Evolutionary conservation across 1,139 yeast genomes (phyloP), one percentile per base, ranked within the genome.

Genomic region (Komagataea norvegica): DNA sequence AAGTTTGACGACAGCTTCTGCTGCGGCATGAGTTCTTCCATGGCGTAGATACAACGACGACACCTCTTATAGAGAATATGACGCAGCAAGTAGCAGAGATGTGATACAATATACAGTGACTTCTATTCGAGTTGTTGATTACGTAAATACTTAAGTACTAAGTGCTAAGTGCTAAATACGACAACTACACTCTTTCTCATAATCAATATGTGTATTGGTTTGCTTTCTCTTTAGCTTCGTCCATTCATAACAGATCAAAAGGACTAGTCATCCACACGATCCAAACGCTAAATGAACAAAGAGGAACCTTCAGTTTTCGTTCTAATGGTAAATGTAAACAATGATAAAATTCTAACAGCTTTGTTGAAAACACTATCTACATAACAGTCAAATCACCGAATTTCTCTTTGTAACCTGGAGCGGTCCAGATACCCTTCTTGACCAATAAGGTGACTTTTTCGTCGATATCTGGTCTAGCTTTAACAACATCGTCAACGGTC

Each of bases 321-420:
- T 33, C 31, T 33, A 33, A 33, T 17, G 16, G 17, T 25, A 16
- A 26, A 33, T 32, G 22, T 25, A 32, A 32, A 14, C 10, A 11
- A 31, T 21, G 14, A 25, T n/a, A 15, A 18, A 28, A 13, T 19
- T 22, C 24, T 11, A 17, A 6, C 19, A 31, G 9, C 9, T 5
- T 11, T 7, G n/a, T 11, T 17, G 8, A 23, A 23, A 14, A 8
- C n/a, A 11, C 10, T 29, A 31, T 59, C 69, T 77, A 89, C 96
- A 89, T 88, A 66, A 86, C 87, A 60, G 91, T 85, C 70, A 88
- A 78, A 67, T 85, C 87, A 65, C 96, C 96, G 67, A 88, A 89
- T 78, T 87, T 89, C 68, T 89, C 97, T 70, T 84, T 83, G 80
- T 91, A 91, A 57, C 96, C 96, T 57, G 98, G 97, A 55, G 89